Percentiles rank a stretch among this genome's conserved stretches.
Evolutionary conservation across 2,329 filamentous ascomycete species (phyloP).

Genomic region (Orbilia quercus): DNA sequence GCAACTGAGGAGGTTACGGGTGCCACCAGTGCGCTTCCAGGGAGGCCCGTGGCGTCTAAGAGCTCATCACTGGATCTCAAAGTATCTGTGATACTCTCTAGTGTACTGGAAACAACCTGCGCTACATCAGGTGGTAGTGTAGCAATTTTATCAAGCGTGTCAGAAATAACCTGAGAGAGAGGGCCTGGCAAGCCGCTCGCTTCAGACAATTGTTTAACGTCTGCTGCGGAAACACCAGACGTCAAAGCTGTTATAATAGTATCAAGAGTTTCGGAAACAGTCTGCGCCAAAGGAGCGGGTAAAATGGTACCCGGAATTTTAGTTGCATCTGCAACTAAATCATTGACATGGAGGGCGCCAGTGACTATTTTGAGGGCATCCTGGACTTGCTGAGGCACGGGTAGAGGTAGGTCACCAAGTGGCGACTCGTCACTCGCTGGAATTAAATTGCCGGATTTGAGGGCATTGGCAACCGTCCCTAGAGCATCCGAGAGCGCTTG

Average conservation of each 20-base stretch:
- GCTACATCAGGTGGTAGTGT: conserved; percentile 18
- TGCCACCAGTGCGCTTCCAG: conserved; percentile 32
- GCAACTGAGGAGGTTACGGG: conserved; percentile 37
- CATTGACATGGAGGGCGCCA: conserved; percentile 36
- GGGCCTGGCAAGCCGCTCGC: conserved; percentile 32
- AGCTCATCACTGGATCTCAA: conserved; percentile 43
- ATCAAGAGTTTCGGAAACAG: conserved; percentile 34
- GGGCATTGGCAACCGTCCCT: conserved; percentile 19
- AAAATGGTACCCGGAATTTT: conserved; percentile 30
- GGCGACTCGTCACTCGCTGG: conserved; percentile 13
- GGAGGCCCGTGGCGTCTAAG: conserved; percentile 26
- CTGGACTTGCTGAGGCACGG: conserved; percentile 16
- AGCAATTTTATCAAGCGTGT: conserved; percentile 19
- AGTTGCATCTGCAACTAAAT: conserved; percentile 42
- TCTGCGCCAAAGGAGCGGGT: conserved; percentile 25
- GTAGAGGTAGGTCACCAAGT: conserved; percentile 10
- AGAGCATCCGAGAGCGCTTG: conserved; percentile 24
- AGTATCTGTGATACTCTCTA: conserved; percentile 28
- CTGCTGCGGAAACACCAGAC: not conserved
- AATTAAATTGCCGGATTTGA: conserved; percentile 36
- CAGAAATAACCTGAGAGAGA: conserved; percentile 24
- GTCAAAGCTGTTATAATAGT: conserved; percentile 30
- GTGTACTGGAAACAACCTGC: conserved; percentile 6
- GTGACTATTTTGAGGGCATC: conserved; percentile 28
- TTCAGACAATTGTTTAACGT: conserved; percentile 12